A percentile compares a stretch with the other conserved stretches of the same genome.
Conservation (phyloP, 1,284 basidiomycete species). For the Tetrapyrgos nigripes region DNA sequence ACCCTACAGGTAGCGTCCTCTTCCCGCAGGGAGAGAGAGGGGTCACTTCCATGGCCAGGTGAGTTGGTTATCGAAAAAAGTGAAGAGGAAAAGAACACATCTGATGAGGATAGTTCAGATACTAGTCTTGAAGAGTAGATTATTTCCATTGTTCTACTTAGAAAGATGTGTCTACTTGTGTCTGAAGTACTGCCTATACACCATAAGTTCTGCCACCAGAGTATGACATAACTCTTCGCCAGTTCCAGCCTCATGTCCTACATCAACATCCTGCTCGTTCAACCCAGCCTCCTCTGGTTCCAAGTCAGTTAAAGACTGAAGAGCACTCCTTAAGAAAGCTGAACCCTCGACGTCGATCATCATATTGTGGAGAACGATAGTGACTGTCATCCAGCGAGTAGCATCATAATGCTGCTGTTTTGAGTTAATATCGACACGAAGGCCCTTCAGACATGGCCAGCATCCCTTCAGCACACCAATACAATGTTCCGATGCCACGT, state of each 20-base stretch:
- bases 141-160: no score
- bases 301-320: not conserved
- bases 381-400: slow-evolving; percentile 38
- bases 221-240: not conserved
- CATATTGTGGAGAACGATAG: slow-evolving; percentile 43
- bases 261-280: not conserved
- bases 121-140: no score
- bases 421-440: slow-evolving; percentile 32
- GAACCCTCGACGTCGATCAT: slow-evolving; percentile 41
- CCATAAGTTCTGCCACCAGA: no score
- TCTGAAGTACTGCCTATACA: no score
- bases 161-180: no score
- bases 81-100: no score
- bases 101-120: no score
- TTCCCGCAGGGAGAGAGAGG: no score
- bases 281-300: not conserved
- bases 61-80: no score
- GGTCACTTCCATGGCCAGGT: no score
- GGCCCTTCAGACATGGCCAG: slow-evolving; percentile 39
- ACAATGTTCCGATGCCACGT: slow-evolving; percentile 40
- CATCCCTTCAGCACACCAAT: slow-evolving; percentile 41
- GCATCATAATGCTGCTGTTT: slow-evolving; percentile 34
- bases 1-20: no score
- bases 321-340: not conserved
- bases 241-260: not conserved